Conservation (phyloP, 352 stramenopile genomes). For the Pythium oligandrum region DNA sequence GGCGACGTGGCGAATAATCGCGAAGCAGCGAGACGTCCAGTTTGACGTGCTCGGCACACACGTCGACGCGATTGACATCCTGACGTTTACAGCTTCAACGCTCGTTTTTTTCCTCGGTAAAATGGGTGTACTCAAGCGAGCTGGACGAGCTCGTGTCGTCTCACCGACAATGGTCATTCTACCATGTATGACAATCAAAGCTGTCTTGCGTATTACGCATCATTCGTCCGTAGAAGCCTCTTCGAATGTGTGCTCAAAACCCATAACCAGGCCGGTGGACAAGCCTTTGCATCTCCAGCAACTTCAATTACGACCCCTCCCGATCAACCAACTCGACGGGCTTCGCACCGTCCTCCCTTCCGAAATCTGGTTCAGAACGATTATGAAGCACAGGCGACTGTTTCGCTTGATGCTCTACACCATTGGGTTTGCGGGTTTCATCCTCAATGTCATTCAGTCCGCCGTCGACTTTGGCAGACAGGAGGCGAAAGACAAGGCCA, state of each 20-base stretch:
- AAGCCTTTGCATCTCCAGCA: background rate
- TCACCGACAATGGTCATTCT: background rate
- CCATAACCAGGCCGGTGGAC: too few species aligned
- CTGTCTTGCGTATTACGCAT: too few species aligned
- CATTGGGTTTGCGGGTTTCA: too few species aligned
- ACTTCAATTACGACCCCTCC: conserved; percentile 2
- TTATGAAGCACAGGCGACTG: too few species aligned
- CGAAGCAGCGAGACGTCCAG: conserved; percentile 1
- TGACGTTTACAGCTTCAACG: conserved; percentile 4
- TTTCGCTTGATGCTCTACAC: too few species aligned
- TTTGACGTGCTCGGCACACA: background rate
- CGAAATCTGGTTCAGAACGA: too few species aligned
- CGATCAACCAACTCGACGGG: conserved; percentile 1
- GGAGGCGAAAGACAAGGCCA: too few species aligned
- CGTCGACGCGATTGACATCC: conserved; percentile 3
- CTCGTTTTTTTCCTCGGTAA: conserved; percentile 4
- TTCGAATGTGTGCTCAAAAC: too few species aligned
- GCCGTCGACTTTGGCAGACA: too few species aligned
- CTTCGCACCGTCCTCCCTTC: conserved; percentile 5
- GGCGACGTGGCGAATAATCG: conserved; percentile 1
- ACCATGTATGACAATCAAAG: background rate
- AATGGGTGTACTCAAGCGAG: conserved; percentile 8
- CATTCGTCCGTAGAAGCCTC: too few species aligned
- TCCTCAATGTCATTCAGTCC: too few species aligned
- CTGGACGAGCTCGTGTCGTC: background rate